Conservation (phyloP, 768 basidiomycete species). For the Macrolepiota albuminosa region DNA sequence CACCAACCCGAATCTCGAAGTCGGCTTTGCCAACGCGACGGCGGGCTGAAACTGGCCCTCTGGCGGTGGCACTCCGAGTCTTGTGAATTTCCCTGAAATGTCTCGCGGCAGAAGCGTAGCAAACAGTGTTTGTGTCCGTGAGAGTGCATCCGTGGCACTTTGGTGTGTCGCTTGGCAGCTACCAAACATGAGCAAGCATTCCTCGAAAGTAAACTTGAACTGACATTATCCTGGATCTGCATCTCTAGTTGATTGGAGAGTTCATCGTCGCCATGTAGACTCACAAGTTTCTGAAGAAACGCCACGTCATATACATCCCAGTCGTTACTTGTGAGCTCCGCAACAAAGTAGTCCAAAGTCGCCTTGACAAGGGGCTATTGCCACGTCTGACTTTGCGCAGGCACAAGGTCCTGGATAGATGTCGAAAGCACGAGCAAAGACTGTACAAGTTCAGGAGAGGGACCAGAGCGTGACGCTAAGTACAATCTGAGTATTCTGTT, state of each 20-base stretch:
- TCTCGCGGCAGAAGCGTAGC: conserved; percentile 51
- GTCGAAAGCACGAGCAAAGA: conserved; percentile 51
- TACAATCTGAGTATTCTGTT: neutral
- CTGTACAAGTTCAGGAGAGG: conserved; percentile 51
- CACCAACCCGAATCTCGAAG: conserved; percentile 70
- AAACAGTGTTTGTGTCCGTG: conserved; percentile 58
- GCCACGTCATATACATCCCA: conserved; percentile 39
- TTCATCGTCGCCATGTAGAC: conserved; percentile 25
- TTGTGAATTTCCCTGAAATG: conserved; percentile 24
- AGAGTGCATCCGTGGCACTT: conserved; percentile 39
- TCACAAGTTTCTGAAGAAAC: conserved; percentile 41
- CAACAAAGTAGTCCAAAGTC: too few relatives aligned
- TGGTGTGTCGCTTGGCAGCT: conserved; percentile 14
- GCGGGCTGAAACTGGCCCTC: conserved; percentile 56
- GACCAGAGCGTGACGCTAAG: conserved; percentile 23
- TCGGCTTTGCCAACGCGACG: conserved; percentile 63
- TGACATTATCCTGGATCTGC: conserved; percentile 7
- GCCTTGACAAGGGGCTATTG: conserved; percentile 26
- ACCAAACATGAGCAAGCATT: conserved; percentile 2
- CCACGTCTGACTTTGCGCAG: conserved; percentile 32
- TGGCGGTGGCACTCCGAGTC: conserved; percentile 43
- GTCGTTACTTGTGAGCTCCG: conserved; percentile 24
- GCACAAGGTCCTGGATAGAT: conserved; percentile 52
- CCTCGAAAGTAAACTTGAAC: neutral
- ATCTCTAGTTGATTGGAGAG: conserved; percentile 21